Base-by-base conservation (phyloP, 2,329 filamentous ascomycete species). In the Xylariaceae sp. region DNA sequence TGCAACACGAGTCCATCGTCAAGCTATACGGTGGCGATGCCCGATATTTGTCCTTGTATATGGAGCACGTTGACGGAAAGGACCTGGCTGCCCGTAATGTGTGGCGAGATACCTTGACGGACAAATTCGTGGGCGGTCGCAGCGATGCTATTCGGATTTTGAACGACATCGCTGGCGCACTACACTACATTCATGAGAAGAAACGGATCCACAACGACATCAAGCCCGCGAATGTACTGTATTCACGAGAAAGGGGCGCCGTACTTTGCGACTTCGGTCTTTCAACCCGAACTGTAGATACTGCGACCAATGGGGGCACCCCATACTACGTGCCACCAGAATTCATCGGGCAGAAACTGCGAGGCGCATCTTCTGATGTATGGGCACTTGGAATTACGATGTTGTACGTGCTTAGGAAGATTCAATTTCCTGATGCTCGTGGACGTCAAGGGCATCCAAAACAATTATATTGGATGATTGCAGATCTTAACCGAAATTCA, bases 321-420 rank as follows among this genome's bases (percentile, higher is more conserved):
- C 80, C 80, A 11, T 83, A 81, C 65, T 83, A 83, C 59, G 73
- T 83, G 17, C 79, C 80, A 1, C 80, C 80, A 18, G 80, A 83
- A 62, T 83, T 81, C 61, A 80, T 83, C 51, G 76, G 75, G 11
- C 67, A 71, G 45, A 78, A 76, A 62, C 68, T 73, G 42, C 77
- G 80, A 31, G 80, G 80, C 3, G 64, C 75, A 3, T 68, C 78
- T 2, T 80, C 78, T 30, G 80, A 83, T 55, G 77, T 82, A 9
- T 83, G 80, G 79, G 80, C 78, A 0, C 66, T 83, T 30, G 80
- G 80, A 41, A 71, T 83, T 44, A 81, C 78, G 30, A 82, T 83
- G 79, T 70, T 83, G 17, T 83, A 83, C 54, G 74, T 80, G 5
- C 63, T 83, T 47, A 70, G 72, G 54, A 79, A 78, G 64, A 78